Percentiles rank a stretch among this genome's conserved stretches.
These are phyloP conservation scores for Exophiala sideris DNA, from an alignment of 2,329 filamentous ascomycete genomes.

Conservation along the genomic window DNA sequence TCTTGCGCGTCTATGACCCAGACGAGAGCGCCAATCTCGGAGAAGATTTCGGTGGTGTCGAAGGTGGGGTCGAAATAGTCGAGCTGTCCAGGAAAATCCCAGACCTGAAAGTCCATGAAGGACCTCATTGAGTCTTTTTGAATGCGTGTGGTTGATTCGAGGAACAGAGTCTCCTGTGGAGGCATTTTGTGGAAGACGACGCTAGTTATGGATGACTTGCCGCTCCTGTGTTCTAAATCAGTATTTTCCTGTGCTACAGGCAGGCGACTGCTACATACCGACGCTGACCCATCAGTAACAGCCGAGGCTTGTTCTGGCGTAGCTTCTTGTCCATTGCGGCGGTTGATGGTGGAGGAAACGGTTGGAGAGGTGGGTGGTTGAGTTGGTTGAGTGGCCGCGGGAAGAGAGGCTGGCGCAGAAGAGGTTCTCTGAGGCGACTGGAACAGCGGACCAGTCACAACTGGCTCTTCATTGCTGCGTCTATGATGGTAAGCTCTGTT, in stretches of 20 bases:
- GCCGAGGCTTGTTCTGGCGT: slow-evolving; percentile 68
- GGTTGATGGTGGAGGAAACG: not conserved
- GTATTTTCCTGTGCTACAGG: not conserved
- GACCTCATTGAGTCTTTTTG: slow-evolving; percentile 95
- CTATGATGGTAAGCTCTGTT: too few species aligned
- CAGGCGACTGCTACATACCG: slow-evolving; percentile 59
- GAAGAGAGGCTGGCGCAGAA: too few species aligned
- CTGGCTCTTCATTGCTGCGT: too few species aligned
- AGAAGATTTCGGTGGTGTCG: slow-evolving; percentile 81
- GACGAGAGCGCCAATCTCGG: slow-evolving; percentile 87
- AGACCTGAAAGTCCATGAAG: slow-evolving; percentile 98
- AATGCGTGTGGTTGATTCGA: slow-evolving; percentile 91
- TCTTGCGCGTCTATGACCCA: slow-evolving; percentile 99
- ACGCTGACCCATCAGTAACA: slow-evolving; percentile 92
- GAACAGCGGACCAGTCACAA: too few species aligned
- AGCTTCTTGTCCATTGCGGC: slow-evolving; percentile 37
- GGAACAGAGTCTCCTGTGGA: slow-evolving; percentile 89
- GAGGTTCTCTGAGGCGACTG: too few species aligned
- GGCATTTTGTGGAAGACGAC: slow-evolving; percentile 99
- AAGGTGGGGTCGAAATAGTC: slow-evolving; percentile 88
- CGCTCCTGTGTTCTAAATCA: slow-evolving; percentile 61
- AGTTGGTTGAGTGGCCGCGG: not conserved
- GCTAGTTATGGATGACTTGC: slow-evolving; percentile 96
- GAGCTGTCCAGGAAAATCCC: slow-evolving; percentile 94
- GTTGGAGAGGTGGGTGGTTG: not conserved